Percentiles rank a stretch among this genome's conserved stretches.
These are phyloP conservation scores for Aspergillus pseudoviridinutans DNA, from an alignment of 2,329 filamentous ascomycete species.

Conservation along the genomic window DNA sequence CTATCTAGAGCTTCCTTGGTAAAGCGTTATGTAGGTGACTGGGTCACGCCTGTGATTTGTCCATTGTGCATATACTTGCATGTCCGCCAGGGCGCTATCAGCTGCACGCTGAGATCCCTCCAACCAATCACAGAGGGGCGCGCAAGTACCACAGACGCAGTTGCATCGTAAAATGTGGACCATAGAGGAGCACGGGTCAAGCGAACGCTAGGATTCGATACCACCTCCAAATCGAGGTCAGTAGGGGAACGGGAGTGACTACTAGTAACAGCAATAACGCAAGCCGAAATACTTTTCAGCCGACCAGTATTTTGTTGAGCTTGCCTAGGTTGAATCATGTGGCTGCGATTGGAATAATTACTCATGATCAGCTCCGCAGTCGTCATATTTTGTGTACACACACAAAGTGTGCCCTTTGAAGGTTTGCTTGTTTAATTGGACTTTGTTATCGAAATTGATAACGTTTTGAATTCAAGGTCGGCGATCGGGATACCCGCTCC, in stretches of 20 bases:
- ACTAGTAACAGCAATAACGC: neutral
- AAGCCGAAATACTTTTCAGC: conserved; percentile 7
- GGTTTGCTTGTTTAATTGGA: neutral
- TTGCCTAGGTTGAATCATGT: conserved; percentile 5
- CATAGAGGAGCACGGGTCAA: conserved; percentile 5
- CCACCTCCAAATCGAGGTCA: neutral
- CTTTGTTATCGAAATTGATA: neutral
- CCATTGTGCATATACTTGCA: conserved; percentile 13
- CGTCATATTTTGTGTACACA: neutral
- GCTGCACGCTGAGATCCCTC: conserved; percentile 17
- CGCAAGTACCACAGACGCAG: conserved; percentile 5
- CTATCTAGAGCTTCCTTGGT: conserved; percentile 12
- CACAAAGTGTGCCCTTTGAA: neutral
- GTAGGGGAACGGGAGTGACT: neutral
- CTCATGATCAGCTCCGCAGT: neutral
- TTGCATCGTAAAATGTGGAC: conserved; percentile 6
- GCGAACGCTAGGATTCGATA: neutral
- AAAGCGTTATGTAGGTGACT: conserved; percentile 21
- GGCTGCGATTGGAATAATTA: neutral
- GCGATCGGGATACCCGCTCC: conserved; percentile 14
- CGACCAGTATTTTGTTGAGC: conserved; percentile 11
- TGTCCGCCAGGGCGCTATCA: conserved; percentile 20
- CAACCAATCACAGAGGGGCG: conserved; percentile 10
- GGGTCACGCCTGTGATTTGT: conserved; percentile 14
- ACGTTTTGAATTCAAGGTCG: neutral